A percentile compares a stretch with the other conserved stretches of the same genome.
Conservation (phyloP, 2,329 filamentous ascomycete species). For the Helotiales sp. region DNA sequence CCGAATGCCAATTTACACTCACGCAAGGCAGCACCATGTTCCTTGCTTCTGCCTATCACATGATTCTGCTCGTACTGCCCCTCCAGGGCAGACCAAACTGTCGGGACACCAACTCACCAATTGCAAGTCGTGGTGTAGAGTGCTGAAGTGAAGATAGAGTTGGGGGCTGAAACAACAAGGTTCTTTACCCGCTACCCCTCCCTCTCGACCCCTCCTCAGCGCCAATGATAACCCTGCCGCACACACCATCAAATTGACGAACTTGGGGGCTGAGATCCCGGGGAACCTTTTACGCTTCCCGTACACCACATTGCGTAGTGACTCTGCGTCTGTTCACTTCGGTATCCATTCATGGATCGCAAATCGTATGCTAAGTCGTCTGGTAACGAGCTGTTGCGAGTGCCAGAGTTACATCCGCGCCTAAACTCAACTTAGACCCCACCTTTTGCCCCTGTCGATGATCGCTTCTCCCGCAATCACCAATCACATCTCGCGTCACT, state of each 20-base stretch:
- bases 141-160: conserved; percentile 2
- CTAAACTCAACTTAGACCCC: background rate
- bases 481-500: too few species aligned
- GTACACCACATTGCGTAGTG: too few species aligned
- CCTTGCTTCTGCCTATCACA: too few species aligned
- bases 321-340: too few species aligned
- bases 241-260: background rate
- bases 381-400: background rate
- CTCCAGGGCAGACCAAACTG: background rate
- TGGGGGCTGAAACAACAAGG: conserved; percentile 3
- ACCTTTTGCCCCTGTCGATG: background rate
- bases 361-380: too few species aligned
- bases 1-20: too few species aligned
- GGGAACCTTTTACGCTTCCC: background rate
- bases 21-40: too few species aligned
- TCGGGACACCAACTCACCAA: background rate
- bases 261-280: background rate
- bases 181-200: background rate
- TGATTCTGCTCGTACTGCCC: background rate
- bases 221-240: background rate
- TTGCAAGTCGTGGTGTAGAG: background rate
- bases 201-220: background rate
- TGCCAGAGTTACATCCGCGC: conserved; percentile 1
- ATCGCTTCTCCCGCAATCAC: too few species aligned
- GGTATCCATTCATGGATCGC: too few species aligned